phyloP scores from a whole-genome alignment of 805 yeast genomes.

The Metahyphopichia silvanorum region DNA sequence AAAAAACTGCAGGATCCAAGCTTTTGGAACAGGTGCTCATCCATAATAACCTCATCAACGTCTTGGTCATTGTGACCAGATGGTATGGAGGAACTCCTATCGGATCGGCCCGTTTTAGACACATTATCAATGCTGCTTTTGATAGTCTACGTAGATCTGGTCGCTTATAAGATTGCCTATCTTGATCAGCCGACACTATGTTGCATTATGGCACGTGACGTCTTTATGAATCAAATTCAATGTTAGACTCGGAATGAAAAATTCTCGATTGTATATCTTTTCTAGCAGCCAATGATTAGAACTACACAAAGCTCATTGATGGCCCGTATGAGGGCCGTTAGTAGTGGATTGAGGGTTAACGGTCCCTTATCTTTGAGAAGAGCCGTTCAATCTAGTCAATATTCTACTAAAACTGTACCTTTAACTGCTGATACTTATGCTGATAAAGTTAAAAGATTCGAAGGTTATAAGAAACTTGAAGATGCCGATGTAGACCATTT shows the following conservation, averaged over 20 bases:
- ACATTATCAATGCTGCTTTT: constrained; percentile 54
- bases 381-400: constrained; percentile 6
- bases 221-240: too few relatives aligned
- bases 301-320: too few relatives aligned
- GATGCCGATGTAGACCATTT: constrained; percentile 60
- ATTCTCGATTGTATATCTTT: too few relatives aligned
- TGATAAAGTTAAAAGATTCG: constrained; percentile 48
- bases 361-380: too few relatives aligned
- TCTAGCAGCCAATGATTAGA: too few relatives aligned
- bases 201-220: too few relatives aligned
- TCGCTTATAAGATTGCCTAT: too few relatives aligned
- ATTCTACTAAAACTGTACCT: constrained; percentile 35
- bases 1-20: constrained; percentile 67
- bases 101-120: constrained; percentile 70
- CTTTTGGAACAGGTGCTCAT: constrained; percentile 52
- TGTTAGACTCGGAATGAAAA: too few relatives aligned
- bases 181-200: too few relatives aligned
- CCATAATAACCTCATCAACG: constrained; percentile 46
- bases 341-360: too few relatives aligned
- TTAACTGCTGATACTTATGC: constrained; percentile 74
- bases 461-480: constrained; percentile 49
- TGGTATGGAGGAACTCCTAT: constrained; percentile 82
- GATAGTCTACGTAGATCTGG: constrained; percentile 44
- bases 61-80: constrained; percentile 65
- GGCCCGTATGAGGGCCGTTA: too few relatives aligned